These are phyloP conservation scores for Amorphotheca resinae DNA, from an alignment of 495 filamentous ascomycete genomes.

Conservation along the genomic window DNA sequence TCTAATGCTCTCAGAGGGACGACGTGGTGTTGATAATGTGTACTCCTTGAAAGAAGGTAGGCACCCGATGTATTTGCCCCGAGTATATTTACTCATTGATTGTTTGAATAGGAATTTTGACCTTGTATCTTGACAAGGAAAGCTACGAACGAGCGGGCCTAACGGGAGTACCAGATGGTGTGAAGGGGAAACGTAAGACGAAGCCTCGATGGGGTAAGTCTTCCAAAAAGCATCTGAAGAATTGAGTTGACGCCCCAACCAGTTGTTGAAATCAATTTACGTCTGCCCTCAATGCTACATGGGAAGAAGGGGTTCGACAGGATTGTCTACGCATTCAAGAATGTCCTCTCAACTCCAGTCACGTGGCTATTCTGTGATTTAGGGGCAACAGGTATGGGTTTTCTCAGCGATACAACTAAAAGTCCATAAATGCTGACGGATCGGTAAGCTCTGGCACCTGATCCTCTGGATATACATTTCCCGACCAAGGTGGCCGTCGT, in stretches of 20 bases:
- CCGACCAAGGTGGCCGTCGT: slow-evolving; percentile 35
- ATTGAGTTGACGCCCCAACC: slow-evolving; percentile 6
- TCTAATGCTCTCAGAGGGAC: slow-evolving; percentile 84
- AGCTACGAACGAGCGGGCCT: slow-evolving; percentile 78
- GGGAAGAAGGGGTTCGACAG: slow-evolving; percentile 88
- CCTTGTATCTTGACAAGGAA: slow-evolving; percentile 69
- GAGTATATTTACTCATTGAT: no score
- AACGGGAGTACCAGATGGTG: slow-evolving; percentile 54
- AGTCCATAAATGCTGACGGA: slow-evolving; percentile 1
- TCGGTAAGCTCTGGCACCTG: slow-evolving; percentile 28
- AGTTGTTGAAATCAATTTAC: slow-evolving; percentile 77
- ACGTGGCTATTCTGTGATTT: slow-evolving; percentile 74
- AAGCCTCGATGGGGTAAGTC: slow-evolving; percentile 38
- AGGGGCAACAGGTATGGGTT: slow-evolving; percentile 26
- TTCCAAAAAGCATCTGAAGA: neutral
- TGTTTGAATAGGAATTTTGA: slow-evolving; percentile 47
- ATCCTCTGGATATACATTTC: slow-evolving; percentile 40
- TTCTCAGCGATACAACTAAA: neutral
- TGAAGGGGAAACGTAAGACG: slow-evolving; percentile 39
- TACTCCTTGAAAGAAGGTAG: slow-evolving; percentile 62
- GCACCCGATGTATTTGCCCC: neutral
- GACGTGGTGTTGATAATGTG: slow-evolving; percentile 64
- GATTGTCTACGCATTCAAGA: slow-evolving; percentile 72
- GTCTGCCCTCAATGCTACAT: slow-evolving; percentile 68
- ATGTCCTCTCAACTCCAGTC: slow-evolving; percentile 57